Conservation (phyloP, 2,329 filamentous ascomycete species). For the Coccinonectria pachysandricola region DNA sequence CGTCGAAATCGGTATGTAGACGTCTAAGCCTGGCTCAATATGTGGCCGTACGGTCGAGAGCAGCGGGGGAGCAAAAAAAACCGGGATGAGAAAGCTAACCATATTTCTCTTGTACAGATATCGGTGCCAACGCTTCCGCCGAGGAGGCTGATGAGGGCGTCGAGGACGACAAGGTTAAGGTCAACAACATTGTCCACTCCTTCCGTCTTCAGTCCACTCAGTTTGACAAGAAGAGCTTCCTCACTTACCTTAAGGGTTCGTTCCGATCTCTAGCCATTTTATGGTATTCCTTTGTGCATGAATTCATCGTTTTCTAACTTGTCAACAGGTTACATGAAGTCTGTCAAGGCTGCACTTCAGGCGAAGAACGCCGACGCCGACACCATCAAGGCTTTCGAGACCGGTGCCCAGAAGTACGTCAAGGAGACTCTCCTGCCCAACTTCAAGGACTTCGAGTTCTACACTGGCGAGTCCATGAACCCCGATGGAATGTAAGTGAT, state of each 20-base stretch:
- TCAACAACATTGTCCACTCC: constrained; percentile 88
- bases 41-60: too few relatives aligned
- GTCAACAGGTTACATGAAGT: constrained; percentile 75
- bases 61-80: background rate
- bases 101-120: too few relatives aligned
- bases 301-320: constrained; percentile 1
- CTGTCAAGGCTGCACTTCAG: constrained; percentile 62
- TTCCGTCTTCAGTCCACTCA: constrained; percentile 74
- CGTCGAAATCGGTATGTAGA: constrained; percentile 58
- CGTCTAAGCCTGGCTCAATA: too few relatives aligned
- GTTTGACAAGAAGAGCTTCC: constrained; percentile 85
- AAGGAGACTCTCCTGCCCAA: constrained; percentile 73
- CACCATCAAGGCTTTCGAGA: constrained; percentile 69
- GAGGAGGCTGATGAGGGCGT: constrained; percentile 72
- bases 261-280: too few relatives aligned
- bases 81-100: too few relatives aligned
- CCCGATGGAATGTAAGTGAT: constrained; percentile 84
- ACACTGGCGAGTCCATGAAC: constrained; percentile 85
- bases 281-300: too few relatives aligned
- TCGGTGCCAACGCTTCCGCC: constrained; percentile 91
- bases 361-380: constrained; percentile 51
- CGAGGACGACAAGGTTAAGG: constrained; percentile 60
- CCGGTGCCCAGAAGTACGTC: constrained; percentile 59
- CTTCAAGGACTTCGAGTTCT: constrained; percentile 96
- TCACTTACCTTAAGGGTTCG: constrained; percentile 75